Evolutionary conservation across 2,329 filamentous ascomycete genomes (phyloP).

Genomic region (Fusarium newnesense): DNA sequence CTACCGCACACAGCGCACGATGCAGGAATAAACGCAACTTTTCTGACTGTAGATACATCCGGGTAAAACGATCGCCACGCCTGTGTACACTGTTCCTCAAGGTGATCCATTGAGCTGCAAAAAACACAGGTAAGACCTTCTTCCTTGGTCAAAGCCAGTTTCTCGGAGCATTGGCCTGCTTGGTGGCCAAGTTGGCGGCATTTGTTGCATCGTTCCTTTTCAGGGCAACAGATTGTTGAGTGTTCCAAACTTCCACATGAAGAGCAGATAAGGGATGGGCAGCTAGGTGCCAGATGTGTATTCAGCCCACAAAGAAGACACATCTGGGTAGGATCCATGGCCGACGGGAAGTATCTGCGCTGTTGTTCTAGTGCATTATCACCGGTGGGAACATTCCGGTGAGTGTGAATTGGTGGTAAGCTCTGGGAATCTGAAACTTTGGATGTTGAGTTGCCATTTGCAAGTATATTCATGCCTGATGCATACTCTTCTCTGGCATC

Average conservation of each 20-base stretch:
- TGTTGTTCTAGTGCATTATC: slow-evolving; percentile 53
- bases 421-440: slow-evolving; percentile 3
- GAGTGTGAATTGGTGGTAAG: slow-evolving; percentile 21
- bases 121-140: slow-evolving; percentile 69
- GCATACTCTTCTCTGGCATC: slow-evolving; percentile 5
- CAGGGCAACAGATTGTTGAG: slow-evolving; percentile 62
- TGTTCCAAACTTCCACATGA: slow-evolving; percentile 61
- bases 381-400: slow-evolving; percentile 41
- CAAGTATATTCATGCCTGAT: neutral
- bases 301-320: slow-evolving; percentile 63
- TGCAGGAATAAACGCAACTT: slow-evolving; percentile 60
- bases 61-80: slow-evolving; percentile 69
- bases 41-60: slow-evolving; percentile 53
- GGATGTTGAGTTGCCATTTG: slow-evolving; percentile 22
- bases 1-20: slow-evolving; percentile 68
- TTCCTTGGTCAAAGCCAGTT: slow-evolving; percentile 61
- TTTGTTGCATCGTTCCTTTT: slow-evolving; percentile 62
- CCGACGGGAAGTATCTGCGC: slow-evolving; percentile 63
- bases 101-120: slow-evolving; percentile 66
- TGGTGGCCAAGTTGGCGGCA: slow-evolving; percentile 73
- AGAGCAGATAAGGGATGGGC: slow-evolving; percentile 59
- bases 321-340: slow-evolving; percentile 53
- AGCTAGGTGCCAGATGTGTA: slow-evolving; percentile 58
- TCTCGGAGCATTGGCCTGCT: slow-evolving; percentile 63
- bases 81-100: slow-evolving; percentile 68